Evolutionary conservation across 371 early-diverging fungal genomes (phyloP).

Genomic region (Rhizomucor miehei): DNA sequence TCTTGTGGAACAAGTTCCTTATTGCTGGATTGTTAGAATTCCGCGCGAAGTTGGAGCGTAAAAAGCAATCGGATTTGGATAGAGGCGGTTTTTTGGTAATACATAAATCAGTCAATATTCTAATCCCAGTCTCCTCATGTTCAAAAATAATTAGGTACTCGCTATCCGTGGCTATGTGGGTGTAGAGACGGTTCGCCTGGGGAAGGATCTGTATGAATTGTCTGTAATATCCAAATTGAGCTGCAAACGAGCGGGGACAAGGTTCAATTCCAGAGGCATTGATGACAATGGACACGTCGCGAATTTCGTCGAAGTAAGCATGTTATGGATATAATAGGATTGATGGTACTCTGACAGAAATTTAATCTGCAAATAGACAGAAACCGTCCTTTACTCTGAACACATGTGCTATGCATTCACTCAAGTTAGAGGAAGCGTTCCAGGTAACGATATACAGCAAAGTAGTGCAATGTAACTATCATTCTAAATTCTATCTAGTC

Average conservation of each 20-base stretch:
- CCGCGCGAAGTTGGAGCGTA: constrained; percentile 62
- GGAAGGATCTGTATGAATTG: constrained; percentile 49
- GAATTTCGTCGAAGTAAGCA: constrained; percentile 92
- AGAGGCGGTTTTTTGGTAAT: constrained; percentile 67
- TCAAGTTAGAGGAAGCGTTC: constrained; percentile 93
- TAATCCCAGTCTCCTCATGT: too few species aligned
- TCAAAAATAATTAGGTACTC: constrained; percentile 34
- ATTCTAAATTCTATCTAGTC: constrained; percentile 32
- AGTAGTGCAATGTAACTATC: not conserved
- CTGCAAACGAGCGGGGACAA: constrained; percentile 92
- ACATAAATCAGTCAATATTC: too few species aligned
- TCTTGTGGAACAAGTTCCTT: constrained; percentile 88
- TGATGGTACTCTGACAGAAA: not conserved
- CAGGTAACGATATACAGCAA: constrained; percentile 41
- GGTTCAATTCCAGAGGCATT: constrained; percentile 95
- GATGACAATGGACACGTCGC: constrained; percentile 97
- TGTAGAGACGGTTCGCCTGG: constrained; percentile 37
- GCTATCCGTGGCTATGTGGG: constrained; percentile 72
- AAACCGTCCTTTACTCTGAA: constrained; percentile 65
- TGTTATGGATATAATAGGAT: not conserved
- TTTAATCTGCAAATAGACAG: constrained; percentile 48
- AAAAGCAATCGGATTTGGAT: constrained; percentile 67
- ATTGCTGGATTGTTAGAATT: constrained; percentile 76
- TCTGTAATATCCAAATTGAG: constrained; percentile 90
- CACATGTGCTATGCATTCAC: constrained; percentile 66